Conservation (phyloP, 805 yeast species). For the Kodamaea sagamina region DNA sequence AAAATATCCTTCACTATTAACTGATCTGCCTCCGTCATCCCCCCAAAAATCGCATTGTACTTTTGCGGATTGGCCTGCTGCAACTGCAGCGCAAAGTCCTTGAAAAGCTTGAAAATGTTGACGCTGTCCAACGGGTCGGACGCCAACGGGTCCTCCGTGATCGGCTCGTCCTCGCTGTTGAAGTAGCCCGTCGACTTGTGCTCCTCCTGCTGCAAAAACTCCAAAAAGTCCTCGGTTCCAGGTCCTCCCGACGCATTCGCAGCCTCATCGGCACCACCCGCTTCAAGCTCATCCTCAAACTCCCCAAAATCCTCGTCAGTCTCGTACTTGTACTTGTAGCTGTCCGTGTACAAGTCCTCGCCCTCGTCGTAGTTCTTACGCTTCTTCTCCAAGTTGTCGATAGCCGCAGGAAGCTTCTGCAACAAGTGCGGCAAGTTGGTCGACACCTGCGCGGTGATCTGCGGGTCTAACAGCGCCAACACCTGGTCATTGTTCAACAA, state of each 20-base stretch:
- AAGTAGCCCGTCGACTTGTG: slow-evolving; percentile 36
- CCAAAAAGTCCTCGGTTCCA: slow-evolving; percentile 41
- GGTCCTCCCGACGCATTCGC: slow-evolving; percentile 21
- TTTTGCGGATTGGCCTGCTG: slow-evolving; percentile 48
- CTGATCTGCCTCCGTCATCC: slow-evolving; percentile 34
- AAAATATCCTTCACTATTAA: slow-evolving; percentile 29
- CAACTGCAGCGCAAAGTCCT: slow-evolving; percentile 51
- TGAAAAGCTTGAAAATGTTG: slow-evolving; percentile 68
- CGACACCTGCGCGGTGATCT: slow-evolving; percentile 43
- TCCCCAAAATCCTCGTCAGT: slow-evolving; percentile 25
- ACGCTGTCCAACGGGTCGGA: slow-evolving; percentile 71
- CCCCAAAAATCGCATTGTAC: slow-evolving; percentile 51
- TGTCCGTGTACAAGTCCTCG: slow-evolving; percentile 23
- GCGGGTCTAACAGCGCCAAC: slow-evolving; percentile 18
- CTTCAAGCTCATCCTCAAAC: slow-evolving; percentile 20
- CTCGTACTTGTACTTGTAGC: slow-evolving; percentile 13
- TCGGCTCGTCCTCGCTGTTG: slow-evolving; percentile 18
- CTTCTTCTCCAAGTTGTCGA: slow-evolving; percentile 61
- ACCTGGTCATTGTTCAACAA: slow-evolving; percentile 29
- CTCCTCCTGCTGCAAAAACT: slow-evolving; percentile 49
- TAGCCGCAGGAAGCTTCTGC: slow-evolving; percentile 69
- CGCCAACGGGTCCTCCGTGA: slow-evolving; percentile 28
- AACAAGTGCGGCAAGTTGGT: slow-evolving; percentile 52
- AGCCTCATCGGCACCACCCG: slow-evolving; percentile 24
- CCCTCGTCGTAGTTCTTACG: slow-evolving; percentile 52